Conservation (phyloP, 441 rosid species). For the Erodium texanum region DNA sequence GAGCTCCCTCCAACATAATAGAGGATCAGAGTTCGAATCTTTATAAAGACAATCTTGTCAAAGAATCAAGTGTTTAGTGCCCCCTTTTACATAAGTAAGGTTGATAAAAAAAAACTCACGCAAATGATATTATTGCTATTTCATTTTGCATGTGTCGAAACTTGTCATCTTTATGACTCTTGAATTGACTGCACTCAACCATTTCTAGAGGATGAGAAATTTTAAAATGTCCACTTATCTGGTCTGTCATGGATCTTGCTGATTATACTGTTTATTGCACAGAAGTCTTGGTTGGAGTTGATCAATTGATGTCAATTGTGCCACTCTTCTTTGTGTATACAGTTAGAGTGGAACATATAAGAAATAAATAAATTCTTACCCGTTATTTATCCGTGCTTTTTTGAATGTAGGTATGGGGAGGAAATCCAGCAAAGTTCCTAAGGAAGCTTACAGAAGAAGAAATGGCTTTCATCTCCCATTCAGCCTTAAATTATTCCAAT, state of each 20-base stretch:
- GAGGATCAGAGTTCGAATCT: no score
- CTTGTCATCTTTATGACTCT: not conserved
- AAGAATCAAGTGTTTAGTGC: no score
- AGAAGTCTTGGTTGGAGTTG: not conserved
- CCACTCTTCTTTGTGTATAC: not conserved
- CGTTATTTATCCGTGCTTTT: not conserved
- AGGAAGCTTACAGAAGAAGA: constrained; percentile 26
- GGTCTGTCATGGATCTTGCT: not conserved
- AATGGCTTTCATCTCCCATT: constrained; percentile 38
- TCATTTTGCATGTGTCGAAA: not conserved
- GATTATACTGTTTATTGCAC: not conserved
- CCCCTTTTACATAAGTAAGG: no score
- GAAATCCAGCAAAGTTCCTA: not conserved
- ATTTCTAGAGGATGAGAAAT: no score
- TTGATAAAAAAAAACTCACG: no score
- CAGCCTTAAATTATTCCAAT: not conserved
- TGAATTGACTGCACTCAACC: no score
- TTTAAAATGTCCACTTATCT: no score
- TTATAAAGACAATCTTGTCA: no score
- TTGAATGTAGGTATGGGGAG: not conserved
- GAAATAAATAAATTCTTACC: not conserved
- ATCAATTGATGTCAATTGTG: no score
- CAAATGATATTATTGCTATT: not conserved
- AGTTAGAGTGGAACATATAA: not conserved
- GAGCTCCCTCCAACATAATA: no score